Evolutionary conservation across 2,329 filamentous ascomycete genomes (phyloP), one percentile per base, ranked within the genome.

Genomic region (Calonectria pseudoreteaudii): DNA sequence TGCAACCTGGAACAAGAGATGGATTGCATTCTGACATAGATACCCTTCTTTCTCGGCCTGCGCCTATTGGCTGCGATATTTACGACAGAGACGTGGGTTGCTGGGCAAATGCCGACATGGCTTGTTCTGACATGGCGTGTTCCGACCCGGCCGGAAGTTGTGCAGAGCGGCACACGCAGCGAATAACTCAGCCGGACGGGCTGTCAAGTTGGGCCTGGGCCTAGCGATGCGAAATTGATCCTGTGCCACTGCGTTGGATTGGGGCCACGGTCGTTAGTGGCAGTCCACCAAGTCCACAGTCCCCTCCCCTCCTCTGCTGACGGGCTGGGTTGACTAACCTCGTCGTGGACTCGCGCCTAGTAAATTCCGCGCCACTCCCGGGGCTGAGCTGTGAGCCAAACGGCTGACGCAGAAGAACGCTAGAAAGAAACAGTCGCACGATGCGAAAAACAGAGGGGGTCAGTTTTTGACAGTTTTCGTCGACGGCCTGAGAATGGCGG

Each of bases 351-450:
- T 62, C 56, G 56, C 56, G 26, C 56, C 34, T 13, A 62, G 14
- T 62, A 36, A 8, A 41, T 41, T 60, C 56, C 56, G 26, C 56
- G 56, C 56, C 56, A 62, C 56, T 62, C 56, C 56, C 56, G 56
- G 56, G 56, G 56, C 56, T 62, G 7, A 62, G 56, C 38, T 38
- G 36, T 62, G 56, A 62, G 56, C 34, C 56, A 23, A 23, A 38
- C 31, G 26, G n/a, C 16, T 28, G 23, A 23, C n/a, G 14, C 18
- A 62, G 56, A 62, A 62, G n/a, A 62, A 23, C 56, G 56, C 56
- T 62, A 62, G 56, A 44, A 62, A 62, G 9, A 23, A 16, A 36
- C 34, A 62, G 36, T 38, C 23, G 14, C 38, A 28, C 2, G 34
- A 28, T 3, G 36, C 23, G 34, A 41, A 20, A 11, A 20, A 7